Percentiles rank a stretch among this genome's conserved stretches.
These are phyloP conservation scores for Entonaema liquescens DNA, from an alignment of 495 filamentous ascomycete species.

Conservation along the genomic window DNA sequence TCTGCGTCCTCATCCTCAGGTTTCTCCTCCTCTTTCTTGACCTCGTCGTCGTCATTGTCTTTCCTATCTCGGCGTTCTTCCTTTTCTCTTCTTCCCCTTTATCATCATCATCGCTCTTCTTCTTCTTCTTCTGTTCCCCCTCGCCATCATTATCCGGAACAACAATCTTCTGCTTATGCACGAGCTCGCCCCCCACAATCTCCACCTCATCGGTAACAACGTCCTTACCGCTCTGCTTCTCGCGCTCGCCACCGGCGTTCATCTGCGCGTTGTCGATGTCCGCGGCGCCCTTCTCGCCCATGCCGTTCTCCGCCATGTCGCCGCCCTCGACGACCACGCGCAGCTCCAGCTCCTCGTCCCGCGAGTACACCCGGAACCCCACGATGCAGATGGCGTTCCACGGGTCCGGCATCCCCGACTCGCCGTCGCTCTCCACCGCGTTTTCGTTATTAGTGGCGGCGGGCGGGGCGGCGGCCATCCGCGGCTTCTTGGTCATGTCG, in stretches of 20 bases:
- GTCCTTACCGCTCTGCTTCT: conserved; percentile 42
- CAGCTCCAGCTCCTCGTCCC: conserved; percentile 57
- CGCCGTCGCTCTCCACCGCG: conserved; percentile 51
- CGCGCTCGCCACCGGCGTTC: conserved; percentile 57
- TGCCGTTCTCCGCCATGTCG: conserved; percentile 57
- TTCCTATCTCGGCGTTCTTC: conserved; percentile 15
- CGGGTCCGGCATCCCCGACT: conserved; percentile 57
- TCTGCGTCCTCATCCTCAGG: conserved; percentile 17
- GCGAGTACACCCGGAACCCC: conserved; percentile 59
- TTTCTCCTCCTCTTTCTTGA: conserved; percentile 11
- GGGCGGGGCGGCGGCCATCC: conserved; percentile 40
- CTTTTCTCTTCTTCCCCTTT: conserved; percentile 23
- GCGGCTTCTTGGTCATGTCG: conserved; percentile 60
- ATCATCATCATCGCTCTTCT: conserved; percentile 42
- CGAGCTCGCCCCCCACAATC: conserved; percentile 50
- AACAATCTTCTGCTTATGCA: conserved; percentile 51
- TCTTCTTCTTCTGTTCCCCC: conserved; percentile 33
- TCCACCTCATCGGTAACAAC: conserved; percentile 40
- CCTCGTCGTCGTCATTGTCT: conserved; percentile 8
- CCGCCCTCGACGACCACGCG: conserved; percentile 60
- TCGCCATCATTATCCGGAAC: conserved; percentile 46
- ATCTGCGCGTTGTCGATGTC: conserved; percentile 61
- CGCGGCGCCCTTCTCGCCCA: conserved; percentile 60
- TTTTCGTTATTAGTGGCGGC: conserved; percentile 43
- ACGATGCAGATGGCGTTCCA: conserved; percentile 63